Evolutionary conservation across 371 early-diverging fungal species (phyloP), one percentile per base, ranked within the genome.

Genomic region (Dinochytrium kinnereticum): DNA sequence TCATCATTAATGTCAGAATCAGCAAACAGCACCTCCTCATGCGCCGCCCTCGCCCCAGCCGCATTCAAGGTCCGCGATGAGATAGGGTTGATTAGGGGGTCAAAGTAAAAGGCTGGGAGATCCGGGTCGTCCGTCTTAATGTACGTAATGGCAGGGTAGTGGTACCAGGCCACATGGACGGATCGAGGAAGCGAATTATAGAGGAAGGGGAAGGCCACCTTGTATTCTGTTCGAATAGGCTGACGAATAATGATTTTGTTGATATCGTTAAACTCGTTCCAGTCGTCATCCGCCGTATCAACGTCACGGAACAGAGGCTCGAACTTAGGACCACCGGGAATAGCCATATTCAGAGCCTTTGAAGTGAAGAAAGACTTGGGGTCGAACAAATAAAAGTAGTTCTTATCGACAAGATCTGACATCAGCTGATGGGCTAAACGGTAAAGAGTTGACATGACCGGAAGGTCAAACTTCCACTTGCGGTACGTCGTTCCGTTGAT

Each of bases 231-330:
- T 69, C 98, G 93, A 67, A 98, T 90, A 15, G 97, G 98, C 75
- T 97, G 96, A 59, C 99, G 94, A 69, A 99, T 96, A 74, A 99
- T 98, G 72, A 99, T 93, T 85, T 98, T 98, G 93, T 96, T 95
- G 86, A 99, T 97, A 79, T 99, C 99, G 87, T 99, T 99, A 84
- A 99, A 99, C 82, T 98, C 99, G 81, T 98, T 99, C 99, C 99
- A 99, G 85, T 99, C 98, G 77, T 99, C 98, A 80, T 99, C 98
- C 1, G 91, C 92, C 2, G 95, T 89, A 75, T 99, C 97, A 75
- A 95, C 87, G 79, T 98, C 99, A 44, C 95, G 90, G 80, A 93
- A 94, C 53, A 99, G 86, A 17, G 98, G 98, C 81, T 99, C 99
- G 67, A 98, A 99, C 76, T 97, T 97, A 38, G 98, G 98, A 34